These are phyloP conservation scores for Eurotiales sp. DNA, from an alignment of 2,329 filamentous ascomycete species.

Conservation along the genomic window DNA sequence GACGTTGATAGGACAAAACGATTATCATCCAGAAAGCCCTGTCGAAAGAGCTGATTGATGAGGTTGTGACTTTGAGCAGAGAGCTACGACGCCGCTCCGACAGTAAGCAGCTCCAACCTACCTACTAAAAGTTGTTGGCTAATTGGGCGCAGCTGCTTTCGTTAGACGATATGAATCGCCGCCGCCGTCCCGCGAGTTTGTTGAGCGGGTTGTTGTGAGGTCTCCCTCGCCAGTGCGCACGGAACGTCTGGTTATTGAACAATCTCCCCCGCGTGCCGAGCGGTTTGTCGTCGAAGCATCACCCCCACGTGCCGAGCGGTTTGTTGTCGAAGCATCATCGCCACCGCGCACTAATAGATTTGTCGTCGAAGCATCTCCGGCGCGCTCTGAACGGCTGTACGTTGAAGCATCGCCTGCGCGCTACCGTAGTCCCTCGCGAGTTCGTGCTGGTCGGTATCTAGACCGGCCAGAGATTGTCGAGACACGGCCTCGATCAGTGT, in stretches of 20 bases:
- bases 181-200: constrained; percentile 9
- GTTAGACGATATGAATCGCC: constrained; percentile 17
- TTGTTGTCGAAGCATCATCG: too few species aligned
- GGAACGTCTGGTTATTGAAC: constrained; percentile 28
- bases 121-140: background rate
- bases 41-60: constrained; percentile 86
- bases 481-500: constrained; percentile 34
- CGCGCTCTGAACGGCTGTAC: constrained; percentile 22
- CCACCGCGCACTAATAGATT: too few species aligned
- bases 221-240: constrained; percentile 14
- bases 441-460: constrained; percentile 25
- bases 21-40: constrained; percentile 80
- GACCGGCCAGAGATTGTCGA: constrained; percentile 23
- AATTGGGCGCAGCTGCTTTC: constrained; percentile 2
- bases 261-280: constrained; percentile 21
- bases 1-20: constrained; percentile 72
- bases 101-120: constrained; percentile 22
- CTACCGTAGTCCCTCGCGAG: constrained; percentile 23
- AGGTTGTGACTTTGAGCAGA: constrained; percentile 78
- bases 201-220: constrained; percentile 17
- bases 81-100: constrained; percentile 42
- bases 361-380: constrained; percentile 15
- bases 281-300: constrained; percentile 28
- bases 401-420: constrained; percentile 30
- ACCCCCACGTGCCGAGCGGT: too few species aligned